Evolutionary conservation across 441 rosid genomes (phyloP), one percentile per base, ranked within the genome.

Genomic region (Kokia cookei): DNA sequence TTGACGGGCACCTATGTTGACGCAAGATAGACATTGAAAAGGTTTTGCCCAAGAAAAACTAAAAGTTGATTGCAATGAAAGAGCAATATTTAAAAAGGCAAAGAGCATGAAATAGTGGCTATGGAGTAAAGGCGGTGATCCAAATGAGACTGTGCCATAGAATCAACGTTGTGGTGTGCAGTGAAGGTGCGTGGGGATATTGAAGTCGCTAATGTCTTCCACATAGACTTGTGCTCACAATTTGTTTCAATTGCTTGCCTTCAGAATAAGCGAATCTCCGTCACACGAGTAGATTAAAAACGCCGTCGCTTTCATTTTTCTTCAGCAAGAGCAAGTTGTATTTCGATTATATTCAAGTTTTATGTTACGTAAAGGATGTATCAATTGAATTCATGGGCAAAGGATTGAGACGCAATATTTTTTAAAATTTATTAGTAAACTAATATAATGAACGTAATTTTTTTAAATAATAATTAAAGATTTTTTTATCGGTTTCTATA

Each of bases 1-100:
- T 77, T 40, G 80, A 55, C 2, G 84, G 82, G 85, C 42, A 84
- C 69, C 77, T 83, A 75, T 83, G 80, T 27, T 85, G 89, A 29
- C 80, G 79, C 11, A 86, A 80, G 80, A 71, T 71, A 26, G 91
- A 84, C 97, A 91, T 91, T 64, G 83, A 71, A 32, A 51, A 55
- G 71, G 71, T 64, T 59, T 9, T 2, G 47, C 15, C 32, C 11
- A 57, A 27, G 72, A 78, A 69, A 78, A 75, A 72, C 14, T 78
- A 61, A 26, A 22, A 3, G 40, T 22, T 22, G 2, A 57, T 32
- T 47, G 27, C 9, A 70, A 40, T 7, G 24, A 19, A n/a, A 27
- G 26, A 43, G 17, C 48, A 60, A n/a, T 22, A 22, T 22, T 19
- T 60, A 12, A 17, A 24, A 26, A 48, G 8, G 61, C 9, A 27